Evolutionary conservation across 345 rosid genomes (phyloP).

Genomic region (Citrus mangshanensis): DNA sequence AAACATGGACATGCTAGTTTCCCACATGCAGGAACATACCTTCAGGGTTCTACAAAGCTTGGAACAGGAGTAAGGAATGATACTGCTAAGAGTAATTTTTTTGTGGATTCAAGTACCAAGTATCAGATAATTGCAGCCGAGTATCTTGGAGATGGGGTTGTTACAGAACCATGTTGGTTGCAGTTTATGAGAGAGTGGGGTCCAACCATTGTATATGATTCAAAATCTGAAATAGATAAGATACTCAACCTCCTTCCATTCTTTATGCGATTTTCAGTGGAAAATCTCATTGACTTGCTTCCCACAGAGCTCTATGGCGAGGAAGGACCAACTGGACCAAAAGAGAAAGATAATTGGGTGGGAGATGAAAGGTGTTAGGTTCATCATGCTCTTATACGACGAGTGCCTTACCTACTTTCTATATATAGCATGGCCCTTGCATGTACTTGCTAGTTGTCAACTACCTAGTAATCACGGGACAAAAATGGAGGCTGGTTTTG

Average conservation of each 20-base stretch:
- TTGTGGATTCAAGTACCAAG: conserved; percentile 64
- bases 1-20: conserved; percentile 86
- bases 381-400: background rate
- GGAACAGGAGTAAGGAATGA: conserved; percentile 82
- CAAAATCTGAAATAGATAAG: conserved; percentile 72
- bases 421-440: background rate
- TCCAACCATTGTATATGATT: conserved; percentile 72
- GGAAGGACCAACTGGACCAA: conserved; percentile 97
- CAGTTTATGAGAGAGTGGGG: conserved; percentile 98
- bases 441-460: background rate
- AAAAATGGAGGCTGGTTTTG: background rate
- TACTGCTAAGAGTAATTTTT: conserved; percentile 49
- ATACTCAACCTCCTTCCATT: conserved; percentile 62
- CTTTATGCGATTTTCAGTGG: conserved; percentile 69
- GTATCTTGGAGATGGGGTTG: conserved; percentile 60
- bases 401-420: background rate
- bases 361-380: conserved; percentile 72
- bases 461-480: background rate
- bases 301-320: conserved; percentile 91
- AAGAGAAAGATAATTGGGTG: conserved; percentile 85
- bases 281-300: conserved; percentile 71
- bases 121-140: conserved; percentile 73
- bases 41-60: conserved; percentile 76
- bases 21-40: conserved; percentile 73
- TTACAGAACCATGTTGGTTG: conserved; percentile 76